phyloP scores from a whole-genome alignment of 2,329 filamentous ascomycete genomes.

The Fonsecaea erecta region DNA sequence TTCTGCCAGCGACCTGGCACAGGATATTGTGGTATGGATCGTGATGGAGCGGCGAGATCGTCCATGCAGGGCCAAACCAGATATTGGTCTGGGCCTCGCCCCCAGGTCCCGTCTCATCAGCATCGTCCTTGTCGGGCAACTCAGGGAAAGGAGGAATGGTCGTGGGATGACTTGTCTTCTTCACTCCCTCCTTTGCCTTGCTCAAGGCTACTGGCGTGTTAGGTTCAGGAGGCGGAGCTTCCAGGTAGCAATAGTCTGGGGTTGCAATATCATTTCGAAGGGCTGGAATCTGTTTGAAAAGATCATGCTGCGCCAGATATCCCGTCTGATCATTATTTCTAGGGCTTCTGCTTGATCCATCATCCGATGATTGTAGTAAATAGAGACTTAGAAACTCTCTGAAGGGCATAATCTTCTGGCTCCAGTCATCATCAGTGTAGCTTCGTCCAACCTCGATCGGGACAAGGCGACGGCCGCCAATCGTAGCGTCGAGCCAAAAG shows the following conservation, averaged over 20 bases:
- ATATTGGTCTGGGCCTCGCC: slow-evolving; percentile 68
- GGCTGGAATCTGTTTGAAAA: slow-evolving; percentile 79
- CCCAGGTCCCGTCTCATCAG: slow-evolving; percentile 34
- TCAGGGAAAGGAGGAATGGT: slow-evolving; percentile 31
- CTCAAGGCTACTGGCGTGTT: slow-evolving; percentile 52
- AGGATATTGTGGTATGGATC: slow-evolving; percentile 94
- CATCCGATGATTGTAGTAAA: slow-evolving; percentile 51
- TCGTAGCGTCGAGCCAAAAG: slow-evolving; percentile 75
- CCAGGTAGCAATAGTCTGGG: slow-evolving; percentile 83
- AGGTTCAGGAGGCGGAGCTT: slow-evolving; percentile 62
- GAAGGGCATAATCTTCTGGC: slow-evolving; percentile 79
- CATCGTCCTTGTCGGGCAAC: slow-evolving; percentile 24
- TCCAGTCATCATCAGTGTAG: slow-evolving; percentile 86
- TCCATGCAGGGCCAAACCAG: slow-evolving; percentile 87
- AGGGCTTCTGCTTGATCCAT: not conserved
- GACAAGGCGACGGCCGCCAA: slow-evolving; percentile 77
- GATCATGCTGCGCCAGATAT: slow-evolving; percentile 90
- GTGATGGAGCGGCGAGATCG: slow-evolving; percentile 90
- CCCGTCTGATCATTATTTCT: slow-evolving; percentile 54
- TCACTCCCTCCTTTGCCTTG: slow-evolving; percentile 37
- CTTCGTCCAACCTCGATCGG: slow-evolving; percentile 84
- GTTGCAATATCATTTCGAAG: slow-evolving; percentile 75
- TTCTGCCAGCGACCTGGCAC: slow-evolving; percentile 83
- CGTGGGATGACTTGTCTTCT: slow-evolving; percentile 19
- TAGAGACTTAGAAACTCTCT: slow-evolving; percentile 68